phyloP scores from a whole-genome alignment of 208 protist genomes.

The Crithidia acanthocephali region DNA sequence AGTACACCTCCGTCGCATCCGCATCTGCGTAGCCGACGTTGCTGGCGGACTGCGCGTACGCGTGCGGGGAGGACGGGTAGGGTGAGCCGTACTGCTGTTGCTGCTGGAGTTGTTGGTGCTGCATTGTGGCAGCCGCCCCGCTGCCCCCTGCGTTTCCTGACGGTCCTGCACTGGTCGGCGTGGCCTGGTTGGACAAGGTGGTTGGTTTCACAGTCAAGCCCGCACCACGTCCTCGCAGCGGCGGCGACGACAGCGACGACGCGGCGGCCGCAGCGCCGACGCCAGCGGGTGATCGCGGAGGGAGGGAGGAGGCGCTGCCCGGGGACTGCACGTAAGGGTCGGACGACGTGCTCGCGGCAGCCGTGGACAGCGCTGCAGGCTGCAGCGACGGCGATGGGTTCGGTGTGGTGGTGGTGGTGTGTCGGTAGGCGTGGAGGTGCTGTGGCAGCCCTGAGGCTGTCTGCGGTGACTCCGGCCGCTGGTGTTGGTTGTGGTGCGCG shows the following conservation, averaged over 20 bases:
- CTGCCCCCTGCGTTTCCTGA: neutral
- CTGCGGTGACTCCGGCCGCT: constrained; percentile 14
- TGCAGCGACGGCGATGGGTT: constrained; percentile 15
- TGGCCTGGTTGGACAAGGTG: neutral
- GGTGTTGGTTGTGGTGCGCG: constrained; percentile 20
- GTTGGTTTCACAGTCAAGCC: neutral
- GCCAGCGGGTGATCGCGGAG: too few relatives aligned
- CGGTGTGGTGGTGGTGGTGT: constrained; percentile 1
- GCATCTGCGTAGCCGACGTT: neutral
- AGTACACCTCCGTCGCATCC: constrained; percentile 9
- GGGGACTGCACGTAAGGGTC: constrained; percentile 15
- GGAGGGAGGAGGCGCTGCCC: neutral
- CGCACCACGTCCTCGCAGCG: constrained; percentile 3
- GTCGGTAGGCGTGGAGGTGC: constrained; percentile 27
- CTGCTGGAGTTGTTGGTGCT: neutral
- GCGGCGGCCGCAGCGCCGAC: neutral
- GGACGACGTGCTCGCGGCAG: neutral
- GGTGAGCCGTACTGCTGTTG: neutral
- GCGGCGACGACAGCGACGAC: neutral
- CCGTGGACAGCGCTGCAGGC: neutral
- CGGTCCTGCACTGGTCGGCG: neutral
- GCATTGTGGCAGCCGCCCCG: constrained; percentile 30
- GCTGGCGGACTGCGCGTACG: neutral
- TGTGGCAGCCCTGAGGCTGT: constrained; percentile 9
- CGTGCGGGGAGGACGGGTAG: neutral